These are phyloP conservation scores for Phaeotremella fagi DNA, from an alignment of 768 basidiomycete species.

Conservation along the genomic window DNA sequence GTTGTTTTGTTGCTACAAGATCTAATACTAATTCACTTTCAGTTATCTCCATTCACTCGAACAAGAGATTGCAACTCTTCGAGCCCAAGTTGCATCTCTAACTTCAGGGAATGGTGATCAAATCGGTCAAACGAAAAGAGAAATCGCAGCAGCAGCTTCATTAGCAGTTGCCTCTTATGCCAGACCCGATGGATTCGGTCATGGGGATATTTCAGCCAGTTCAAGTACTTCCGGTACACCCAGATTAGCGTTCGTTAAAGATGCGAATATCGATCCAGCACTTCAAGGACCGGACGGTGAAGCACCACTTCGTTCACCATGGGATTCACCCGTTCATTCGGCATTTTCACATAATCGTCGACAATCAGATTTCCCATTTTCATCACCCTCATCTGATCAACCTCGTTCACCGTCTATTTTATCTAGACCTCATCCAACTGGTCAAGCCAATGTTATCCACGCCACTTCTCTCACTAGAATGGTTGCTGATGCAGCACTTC, in stretches of 20 bases:
- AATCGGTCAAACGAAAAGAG: conserved; percentile 13
- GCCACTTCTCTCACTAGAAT: conserved; percentile 35
- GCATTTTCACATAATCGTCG: conserved; percentile 10
- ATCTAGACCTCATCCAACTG: conserved; percentile 8
- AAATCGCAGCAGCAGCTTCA: conserved; percentile 21
- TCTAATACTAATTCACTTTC: not conserved
- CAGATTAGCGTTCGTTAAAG: conserved; percentile 7
- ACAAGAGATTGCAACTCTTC: conserved; percentile 45
- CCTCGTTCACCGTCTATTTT: conserved; percentile 22
- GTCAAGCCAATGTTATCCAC: conserved; percentile 15
- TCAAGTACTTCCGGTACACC: not conserved
- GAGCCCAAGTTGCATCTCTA: conserved; percentile 40
- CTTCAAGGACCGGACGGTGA: conserved; percentile 12
- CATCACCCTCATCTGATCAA: conserved; percentile 10
- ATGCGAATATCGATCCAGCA: conserved; percentile 27
- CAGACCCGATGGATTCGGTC: not conserved
- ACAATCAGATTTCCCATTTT: conserved; percentile 26
- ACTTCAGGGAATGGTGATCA: conserved; percentile 5
- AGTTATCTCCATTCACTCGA: conserved; percentile 49
- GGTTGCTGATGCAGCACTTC: conserved; percentile 44
- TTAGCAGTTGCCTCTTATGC: conserved; percentile 9
- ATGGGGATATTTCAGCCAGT: not conserved
- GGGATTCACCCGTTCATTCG: conserved; percentile 23
- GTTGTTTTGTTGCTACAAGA: not conserved
- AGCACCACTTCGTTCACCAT: conserved; percentile 16